Base-by-base conservation (phyloP, 2,329 filamentous ascomycete genomes). In the Conoideocrella luteorostrata region DNA sequence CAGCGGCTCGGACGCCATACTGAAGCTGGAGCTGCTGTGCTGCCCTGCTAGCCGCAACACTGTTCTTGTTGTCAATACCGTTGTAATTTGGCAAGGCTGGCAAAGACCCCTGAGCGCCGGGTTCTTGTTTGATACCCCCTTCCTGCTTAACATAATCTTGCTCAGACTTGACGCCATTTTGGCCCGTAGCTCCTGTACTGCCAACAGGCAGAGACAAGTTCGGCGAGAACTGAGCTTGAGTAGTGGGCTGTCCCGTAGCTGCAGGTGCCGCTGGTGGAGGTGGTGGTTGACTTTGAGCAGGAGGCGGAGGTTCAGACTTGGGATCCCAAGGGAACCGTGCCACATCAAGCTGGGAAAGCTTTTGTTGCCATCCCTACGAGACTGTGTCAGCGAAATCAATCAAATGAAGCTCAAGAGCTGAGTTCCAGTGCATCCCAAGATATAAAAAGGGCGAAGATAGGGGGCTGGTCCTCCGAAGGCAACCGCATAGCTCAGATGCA, bases 291-390 rank as follows among this genome's bases (percentile, higher is more conserved):
- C 61, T 50, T 58, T 67, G 59, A 63, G 58, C 49, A 50, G 59
- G 52, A 18, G 57, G 52, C 13, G 60, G 52, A n/a, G 78, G 76
- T 41, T 86, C 82, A 39, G 85, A 84, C 60, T 86, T 83, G 34
- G 93, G 91, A 61, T 98, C 93, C 93, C 93, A 98, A 10, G 93
- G 91, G 62, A 97, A 96, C 45, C 79, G 73, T 47, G 93, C 93
- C 49, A 97, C 84, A 52, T 85, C 81, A 52, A 94, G 81, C 54
- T 82, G 80, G 1, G 90, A 86, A 28, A 98, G 76, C 67, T 94
- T 96, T 56, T 83, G 76, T 72, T 97, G 90, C 93, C 93, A 98
- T 69, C 84, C 87, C 90, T 97, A 57, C 37, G 43, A 33, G 51
- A 47, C 36, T 36, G 23, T 40, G 36, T 47, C 39, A 47, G 45